Evolutionary conservation across 1,284 basidiomycete genomes (phyloP).

Genomic region (Psilocybe mexicana): DNA sequence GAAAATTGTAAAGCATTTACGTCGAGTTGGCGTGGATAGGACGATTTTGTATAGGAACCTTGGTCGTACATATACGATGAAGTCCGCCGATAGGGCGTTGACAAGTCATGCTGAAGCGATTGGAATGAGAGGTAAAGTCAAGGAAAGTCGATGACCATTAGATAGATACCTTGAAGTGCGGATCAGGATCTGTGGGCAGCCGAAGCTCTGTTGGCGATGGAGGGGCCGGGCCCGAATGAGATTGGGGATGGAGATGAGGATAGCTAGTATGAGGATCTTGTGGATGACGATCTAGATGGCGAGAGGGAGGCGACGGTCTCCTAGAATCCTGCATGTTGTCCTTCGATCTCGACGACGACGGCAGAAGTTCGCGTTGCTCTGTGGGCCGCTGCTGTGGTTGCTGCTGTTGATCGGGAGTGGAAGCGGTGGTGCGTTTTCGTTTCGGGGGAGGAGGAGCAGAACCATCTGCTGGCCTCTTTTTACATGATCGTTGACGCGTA

Average conservation of each 20-base stretch:
- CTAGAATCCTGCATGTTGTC: conserved; percentile 34
- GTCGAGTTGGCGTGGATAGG: conserved; percentile 37
- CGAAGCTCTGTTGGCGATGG: conserved; percentile 30
- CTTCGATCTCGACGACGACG: conserved; percentile 29
- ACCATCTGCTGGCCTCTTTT: conserved; percentile 67
- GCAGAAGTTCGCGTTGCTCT: conserved; percentile 31
- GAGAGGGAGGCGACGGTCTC: conserved; percentile 29
- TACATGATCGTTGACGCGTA: conserved; percentile 77
- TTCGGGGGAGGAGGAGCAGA: conserved; percentile 53
- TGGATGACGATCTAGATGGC: conserved; percentile 27
- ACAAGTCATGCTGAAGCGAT: conserved; percentile 24
- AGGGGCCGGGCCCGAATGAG: conserved; percentile 17
- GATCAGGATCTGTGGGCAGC: conserved; percentile 27
- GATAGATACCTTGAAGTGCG: conserved; percentile 28
- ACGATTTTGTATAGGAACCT: conserved; percentile 32
- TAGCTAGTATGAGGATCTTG: conserved; percentile 21
- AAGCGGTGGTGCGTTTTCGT: conserved; percentile 51
- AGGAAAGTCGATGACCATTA: conserved; percentile 2
- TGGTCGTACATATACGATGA: conserved; percentile 32
- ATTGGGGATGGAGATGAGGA: conserved; percentile 17
- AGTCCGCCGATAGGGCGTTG: conserved; percentile 20
- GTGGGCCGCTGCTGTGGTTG: conserved; percentile 24
- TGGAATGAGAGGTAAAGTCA: conserved; percentile 6
- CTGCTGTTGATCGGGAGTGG: conserved; percentile 6
- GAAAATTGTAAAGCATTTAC: conserved; percentile 34